Evolutionary conservation across 805 yeast species (phyloP).

Genomic region (Ogataea populi-albae): DNA sequence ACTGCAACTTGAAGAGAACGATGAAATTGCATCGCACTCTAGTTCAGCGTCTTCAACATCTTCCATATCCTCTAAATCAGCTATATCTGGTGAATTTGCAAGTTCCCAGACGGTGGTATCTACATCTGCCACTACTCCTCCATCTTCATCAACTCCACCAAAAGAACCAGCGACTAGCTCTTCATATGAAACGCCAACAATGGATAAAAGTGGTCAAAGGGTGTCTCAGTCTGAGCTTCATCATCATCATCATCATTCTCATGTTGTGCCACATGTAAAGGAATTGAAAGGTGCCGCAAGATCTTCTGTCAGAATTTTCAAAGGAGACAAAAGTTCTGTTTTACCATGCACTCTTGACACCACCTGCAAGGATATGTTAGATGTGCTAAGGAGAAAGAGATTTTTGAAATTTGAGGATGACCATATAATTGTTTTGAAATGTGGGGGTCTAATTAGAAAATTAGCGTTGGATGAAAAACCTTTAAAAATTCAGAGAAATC

Average conservation of each 20-base stretch:
- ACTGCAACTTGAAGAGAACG: conserved; percentile 14
- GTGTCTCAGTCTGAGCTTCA: conserved; percentile 9
- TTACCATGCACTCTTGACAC: conserved; percentile 76
- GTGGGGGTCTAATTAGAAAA: conserved; percentile 74
- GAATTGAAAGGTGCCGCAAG: conserved; percentile 32
- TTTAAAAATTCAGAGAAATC: conserved; percentile 68
- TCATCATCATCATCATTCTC: conserved; percentile 19
- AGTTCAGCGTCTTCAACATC: conserved; percentile 16
- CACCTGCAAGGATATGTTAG: conserved; percentile 70
- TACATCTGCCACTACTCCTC: conserved; percentile 9
- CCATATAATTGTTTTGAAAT: conserved; percentile 69
- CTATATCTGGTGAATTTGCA: conserved; percentile 12
- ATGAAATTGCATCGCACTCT: conserved; percentile 2
- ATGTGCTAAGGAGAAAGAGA: conserved; percentile 71
- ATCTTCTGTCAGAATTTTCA: conserved; percentile 63
- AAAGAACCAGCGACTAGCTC: conserved; percentile 4
- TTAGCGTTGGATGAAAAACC: conserved; percentile 74
- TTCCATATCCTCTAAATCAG: conserved; percentile 11
- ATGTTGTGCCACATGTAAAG: conserved; percentile 16
- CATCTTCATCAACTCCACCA: conserved; percentile 8
- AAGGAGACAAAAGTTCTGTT: conserved; percentile 78
- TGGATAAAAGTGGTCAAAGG: conserved; percentile 5
- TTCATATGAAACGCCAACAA: conserved; percentile 6
- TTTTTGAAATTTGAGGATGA: conserved; percentile 68
- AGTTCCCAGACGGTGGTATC: conserved; percentile 16